A percentile compares a stretch with the other conserved stretches of the same genome.
phyloP scores from a whole-genome alignment of 768 basidiomycete species.

The Flagelloscypha sp. region DNA sequence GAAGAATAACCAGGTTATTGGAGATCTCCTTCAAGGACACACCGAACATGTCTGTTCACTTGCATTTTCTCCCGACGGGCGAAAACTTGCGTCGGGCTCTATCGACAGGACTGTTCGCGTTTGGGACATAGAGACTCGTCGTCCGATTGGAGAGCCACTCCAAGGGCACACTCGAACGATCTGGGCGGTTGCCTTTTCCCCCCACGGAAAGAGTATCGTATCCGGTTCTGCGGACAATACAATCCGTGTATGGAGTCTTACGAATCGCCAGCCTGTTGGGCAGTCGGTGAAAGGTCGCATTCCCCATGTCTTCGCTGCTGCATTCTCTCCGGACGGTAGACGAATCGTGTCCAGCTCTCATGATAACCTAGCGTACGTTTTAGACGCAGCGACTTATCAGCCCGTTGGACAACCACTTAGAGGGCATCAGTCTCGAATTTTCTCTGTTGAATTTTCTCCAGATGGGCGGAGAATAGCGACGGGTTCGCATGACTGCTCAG shows the following conservation, averaged over 20 bases:
- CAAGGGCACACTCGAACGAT: conserved; percentile 6
- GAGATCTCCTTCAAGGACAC: conserved; percentile 6
- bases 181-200: conserved; percentile 8
- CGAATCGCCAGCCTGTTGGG: neutral
- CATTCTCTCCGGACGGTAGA: conserved; percentile 8
- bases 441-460: conserved; percentile 14
- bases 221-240: conserved; percentile 15
- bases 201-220: conserved; percentile 7
- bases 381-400: conserved; percentile 4
- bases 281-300: conserved; percentile 4
- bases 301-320: conserved; percentile 8
- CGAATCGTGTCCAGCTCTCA: conserved; percentile 4
- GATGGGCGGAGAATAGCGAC: conserved; percentile 14
- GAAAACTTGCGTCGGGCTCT: conserved; percentile 5
- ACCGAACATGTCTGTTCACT: conserved; percentile 17
- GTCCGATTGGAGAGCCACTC: neutral
- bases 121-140: conserved; percentile 1
- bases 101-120: conserved; percentile 1
- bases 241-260: conserved; percentile 8
- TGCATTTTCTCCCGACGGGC: conserved; percentile 6
- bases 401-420: neutral
- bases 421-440: too few relatives aligned
- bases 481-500: conserved; percentile 11
- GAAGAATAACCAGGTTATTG: too few relatives aligned
- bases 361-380: conserved; percentile 5